A percentile compares a stretch with the other conserved stretches of the same genome.
phyloP scores from a whole-genome alignment of 78 protist genomes.

The Isochrysis galbana region DNA sequence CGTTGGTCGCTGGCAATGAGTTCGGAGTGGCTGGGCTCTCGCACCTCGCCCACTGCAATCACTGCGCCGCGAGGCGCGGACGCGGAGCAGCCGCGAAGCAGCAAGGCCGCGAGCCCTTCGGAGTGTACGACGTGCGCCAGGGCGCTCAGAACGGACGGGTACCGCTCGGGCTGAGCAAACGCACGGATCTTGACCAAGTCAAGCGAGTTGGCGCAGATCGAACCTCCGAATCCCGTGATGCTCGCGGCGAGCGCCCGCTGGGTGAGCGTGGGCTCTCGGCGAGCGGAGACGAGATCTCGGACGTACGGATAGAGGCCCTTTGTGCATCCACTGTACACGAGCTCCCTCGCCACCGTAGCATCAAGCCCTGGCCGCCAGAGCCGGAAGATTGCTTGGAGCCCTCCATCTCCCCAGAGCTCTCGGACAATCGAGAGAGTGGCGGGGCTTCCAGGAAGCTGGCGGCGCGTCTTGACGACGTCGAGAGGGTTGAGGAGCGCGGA shows the following conservation, averaged over 20 bases:
- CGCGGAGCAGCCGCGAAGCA: neutral
- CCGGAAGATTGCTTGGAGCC: too few relatives aligned
- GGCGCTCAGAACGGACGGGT: neutral
- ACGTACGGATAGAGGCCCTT: conserved; percentile 4
- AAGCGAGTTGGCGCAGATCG: neutral
- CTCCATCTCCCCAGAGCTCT: too few relatives aligned
- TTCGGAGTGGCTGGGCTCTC: too few relatives aligned
- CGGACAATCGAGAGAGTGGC: too few relatives aligned
- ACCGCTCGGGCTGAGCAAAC: neutral
- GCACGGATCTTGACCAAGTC: conserved; percentile 18
- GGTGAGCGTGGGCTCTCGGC: neutral
- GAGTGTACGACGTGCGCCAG: neutral
- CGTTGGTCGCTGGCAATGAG: too few relatives aligned
- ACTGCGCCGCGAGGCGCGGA: conserved; percentile 10
- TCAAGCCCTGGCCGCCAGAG: neutral
- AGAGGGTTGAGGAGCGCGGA: neutral
- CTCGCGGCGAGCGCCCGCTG: conserved; percentile 20
- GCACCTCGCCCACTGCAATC: conserved; percentile 10
- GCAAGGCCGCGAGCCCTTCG: neutral
- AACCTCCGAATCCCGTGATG: neutral
- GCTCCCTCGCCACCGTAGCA: neutral
- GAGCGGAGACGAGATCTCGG: neutral
- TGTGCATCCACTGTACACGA: neutral
- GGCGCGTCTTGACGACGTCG: conserved; percentile 9
- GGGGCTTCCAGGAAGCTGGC: too few relatives aligned